Conservation (phyloP, 352 stramenopile genomes). For the Pythium brassicae region DNA sequence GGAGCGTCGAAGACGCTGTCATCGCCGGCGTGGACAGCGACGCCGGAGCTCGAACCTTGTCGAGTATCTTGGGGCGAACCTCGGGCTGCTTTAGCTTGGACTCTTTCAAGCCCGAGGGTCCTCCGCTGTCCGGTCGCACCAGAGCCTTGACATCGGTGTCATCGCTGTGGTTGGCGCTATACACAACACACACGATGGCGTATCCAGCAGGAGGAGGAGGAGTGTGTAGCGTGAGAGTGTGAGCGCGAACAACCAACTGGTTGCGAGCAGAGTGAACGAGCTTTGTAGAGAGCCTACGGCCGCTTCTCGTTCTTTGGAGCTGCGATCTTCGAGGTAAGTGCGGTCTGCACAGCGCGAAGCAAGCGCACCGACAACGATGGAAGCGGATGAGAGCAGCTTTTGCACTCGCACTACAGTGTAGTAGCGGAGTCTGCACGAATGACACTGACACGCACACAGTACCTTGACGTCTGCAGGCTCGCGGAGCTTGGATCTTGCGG, state of each 20-base stretch:
- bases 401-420: background rate
- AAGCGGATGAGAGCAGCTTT: too few species aligned
- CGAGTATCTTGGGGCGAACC: constrained; percentile 33
- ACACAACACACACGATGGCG: background rate
- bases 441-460: background rate
- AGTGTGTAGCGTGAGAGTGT: too few species aligned
- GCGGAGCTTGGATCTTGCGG: constrained; percentile 23
- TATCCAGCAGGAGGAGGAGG: too few species aligned
- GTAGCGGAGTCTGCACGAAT: too few species aligned
- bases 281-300: constrained; percentile 9
- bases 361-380: too few species aligned
- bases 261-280: too few species aligned
- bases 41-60: constrained; percentile 21
- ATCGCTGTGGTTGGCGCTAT: constrained; percentile 12
- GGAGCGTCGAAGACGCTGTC: background rate
- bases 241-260: too few species aligned
- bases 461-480: constrained; percentile 31
- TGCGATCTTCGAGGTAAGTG: constrained; percentile 4
- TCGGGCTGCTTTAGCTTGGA: constrained; percentile 76
- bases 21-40: constrained; percentile 8
- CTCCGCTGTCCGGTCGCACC: constrained; percentile 9
- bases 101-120: constrained; percentile 29
- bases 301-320: constrained; percentile 33
- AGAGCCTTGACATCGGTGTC: constrained; percentile 17
- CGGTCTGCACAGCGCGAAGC: background rate